Percentiles rank a stretch among this genome's conserved stretches.
phyloP scores from a whole-genome alignment of 768 basidiomycete species.

The Dentipellis sp. region DNA sequence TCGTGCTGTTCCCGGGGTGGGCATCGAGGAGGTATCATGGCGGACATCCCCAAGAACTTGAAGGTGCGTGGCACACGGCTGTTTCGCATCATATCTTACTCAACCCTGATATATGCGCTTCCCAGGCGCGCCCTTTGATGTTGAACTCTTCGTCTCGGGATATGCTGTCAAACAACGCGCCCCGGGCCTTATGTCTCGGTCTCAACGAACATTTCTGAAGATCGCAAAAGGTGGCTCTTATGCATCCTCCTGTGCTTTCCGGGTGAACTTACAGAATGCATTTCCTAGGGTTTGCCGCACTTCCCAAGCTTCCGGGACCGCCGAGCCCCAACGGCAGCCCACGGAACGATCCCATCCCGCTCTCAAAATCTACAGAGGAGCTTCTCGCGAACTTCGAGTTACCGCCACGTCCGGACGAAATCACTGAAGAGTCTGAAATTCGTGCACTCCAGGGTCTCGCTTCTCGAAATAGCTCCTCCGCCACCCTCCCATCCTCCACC shows the following conservation, averaged over 20 bases:
- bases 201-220: constrained; percentile 67
- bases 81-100: not conserved
- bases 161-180: constrained; percentile 56
- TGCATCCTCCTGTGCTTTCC: not conserved
- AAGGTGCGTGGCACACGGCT: constrained; percentile 19
- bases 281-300: constrained; percentile 7
- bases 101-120: constrained; percentile 14
- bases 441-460: constrained; percentile 28
- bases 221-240: constrained; percentile 59
- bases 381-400: constrained; percentile 36
- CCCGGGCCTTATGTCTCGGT: constrained; percentile 54
- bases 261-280: not conserved
- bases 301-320: constrained; percentile 21
- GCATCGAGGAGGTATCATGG: constrained; percentile 44
- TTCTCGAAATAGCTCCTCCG: constrained; percentile 4
- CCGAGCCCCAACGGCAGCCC: constrained; percentile 17
- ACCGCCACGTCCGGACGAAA: constrained; percentile 51
- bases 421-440: constrained; percentile 48
- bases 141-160: constrained; percentile 71
- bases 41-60: constrained; percentile 10
- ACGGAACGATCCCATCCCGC: constrained; percentile 15
- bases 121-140: constrained; percentile 47
- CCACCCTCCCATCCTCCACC: constrained; percentile 5
- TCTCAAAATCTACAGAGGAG: constrained; percentile 36
- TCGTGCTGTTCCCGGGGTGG: constrained; percentile 77